A percentile compares a stretch with the other conserved stretches of the same genome.
Conservation (phyloP, 2,329 filamentous ascomycete genomes). For the Exophiala mesophila region DNA sequence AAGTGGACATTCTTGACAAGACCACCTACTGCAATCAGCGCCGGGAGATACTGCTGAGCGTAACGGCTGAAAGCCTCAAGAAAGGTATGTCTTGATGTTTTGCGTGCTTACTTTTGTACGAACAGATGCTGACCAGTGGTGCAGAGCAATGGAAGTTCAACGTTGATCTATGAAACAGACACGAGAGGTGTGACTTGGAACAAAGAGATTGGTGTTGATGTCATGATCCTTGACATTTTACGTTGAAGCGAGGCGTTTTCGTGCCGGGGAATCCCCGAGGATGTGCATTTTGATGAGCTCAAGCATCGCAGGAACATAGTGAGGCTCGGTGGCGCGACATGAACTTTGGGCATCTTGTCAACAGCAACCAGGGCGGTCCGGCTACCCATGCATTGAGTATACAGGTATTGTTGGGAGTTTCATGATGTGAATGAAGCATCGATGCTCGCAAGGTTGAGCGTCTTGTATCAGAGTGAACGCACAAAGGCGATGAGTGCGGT, state of each 20-base stretch:
- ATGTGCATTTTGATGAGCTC: not conserved
- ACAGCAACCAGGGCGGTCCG: not conserved
- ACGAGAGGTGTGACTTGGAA: too few species aligned
- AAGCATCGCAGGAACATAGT: not conserved
- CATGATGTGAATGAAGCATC: not conserved
- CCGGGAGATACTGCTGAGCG: conserved; percentile 79
- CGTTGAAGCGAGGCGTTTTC: conserved; percentile 1
- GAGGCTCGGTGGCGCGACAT: too few species aligned
- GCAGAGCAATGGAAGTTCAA: conserved; percentile 45
- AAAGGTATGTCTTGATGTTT: conserved; percentile 57
- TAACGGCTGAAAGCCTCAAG: conserved; percentile 88
- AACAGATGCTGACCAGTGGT: conserved; percentile 8
- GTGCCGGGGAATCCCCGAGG: too few species aligned
- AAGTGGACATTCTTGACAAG: conserved; percentile 98
- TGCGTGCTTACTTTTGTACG: not conserved
- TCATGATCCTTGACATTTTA: too few species aligned
- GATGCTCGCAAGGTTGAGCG: not conserved
- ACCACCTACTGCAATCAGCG: conserved; percentile 94
- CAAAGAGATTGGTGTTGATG: too few species aligned
- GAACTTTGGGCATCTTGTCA: too few species aligned
- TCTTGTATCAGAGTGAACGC: not conserved
- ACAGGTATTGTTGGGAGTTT: not conserved
- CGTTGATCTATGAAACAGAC: conserved; percentile 36
- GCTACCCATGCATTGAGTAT: not conserved
- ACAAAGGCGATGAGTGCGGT: not conserved